Percentiles rank a stretch among this genome's conserved stretches.
Evolutionary conservation across 2,329 filamentous ascomycete genomes (phyloP).

Genomic region (Fusarium praegraminearum): DNA sequence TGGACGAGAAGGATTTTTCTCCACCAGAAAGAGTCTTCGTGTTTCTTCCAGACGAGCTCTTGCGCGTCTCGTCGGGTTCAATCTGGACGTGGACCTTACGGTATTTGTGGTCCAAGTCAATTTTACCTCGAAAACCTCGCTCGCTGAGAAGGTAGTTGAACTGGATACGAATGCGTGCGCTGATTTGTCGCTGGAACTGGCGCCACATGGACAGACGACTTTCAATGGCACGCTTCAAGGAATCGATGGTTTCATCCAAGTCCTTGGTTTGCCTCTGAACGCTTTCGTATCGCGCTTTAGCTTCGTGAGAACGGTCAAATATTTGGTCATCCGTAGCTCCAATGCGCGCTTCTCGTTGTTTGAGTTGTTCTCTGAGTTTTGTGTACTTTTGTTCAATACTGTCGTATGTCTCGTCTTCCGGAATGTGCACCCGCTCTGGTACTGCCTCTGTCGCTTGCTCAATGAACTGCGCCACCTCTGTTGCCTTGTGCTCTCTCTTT

Average conservation of each 20-base stretch:
- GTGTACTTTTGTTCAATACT: slow-evolving; percentile 67
- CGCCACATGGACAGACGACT: slow-evolving; percentile 82
- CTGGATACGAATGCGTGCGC: slow-evolving; percentile 83
- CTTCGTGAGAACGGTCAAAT: slow-evolving; percentile 59
- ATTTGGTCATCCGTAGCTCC: slow-evolving; percentile 76
- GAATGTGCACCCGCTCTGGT: slow-evolving; percentile 69
- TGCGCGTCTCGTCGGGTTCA: slow-evolving; percentile 76
- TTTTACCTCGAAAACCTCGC: slow-evolving; percentile 85
- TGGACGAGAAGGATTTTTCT: slow-evolving; percentile 97
- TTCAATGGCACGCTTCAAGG: slow-evolving; percentile 70
- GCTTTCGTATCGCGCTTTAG: slow-evolving; percentile 57
- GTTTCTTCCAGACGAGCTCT: slow-evolving; percentile 77
- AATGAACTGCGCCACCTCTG: slow-evolving; percentile 65
- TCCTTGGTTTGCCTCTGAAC: slow-evolving; percentile 58
- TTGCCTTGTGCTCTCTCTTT: slow-evolving; percentile 61
- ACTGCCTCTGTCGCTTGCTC: slow-evolving; percentile 66
- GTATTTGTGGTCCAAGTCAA: slow-evolving; percentile 81
- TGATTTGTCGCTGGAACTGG: slow-evolving; percentile 85
- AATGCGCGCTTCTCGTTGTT: slow-evolving; percentile 65
- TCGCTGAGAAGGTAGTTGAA: slow-evolving; percentile 92
- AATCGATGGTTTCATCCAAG: slow-evolving; percentile 56
- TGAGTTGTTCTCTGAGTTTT: slow-evolving; percentile 69
- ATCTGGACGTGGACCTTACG: slow-evolving; percentile 83
- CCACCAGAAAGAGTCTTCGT: slow-evolving; percentile 95
- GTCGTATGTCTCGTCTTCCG: slow-evolving; percentile 71